A percentile compares a stretch with the other conserved stretches of the same genome.
These are phyloP conservation scores for Scutellaria minor DNA, from an alignment of 257 asterid species.

Conservation along the genomic window DNA sequence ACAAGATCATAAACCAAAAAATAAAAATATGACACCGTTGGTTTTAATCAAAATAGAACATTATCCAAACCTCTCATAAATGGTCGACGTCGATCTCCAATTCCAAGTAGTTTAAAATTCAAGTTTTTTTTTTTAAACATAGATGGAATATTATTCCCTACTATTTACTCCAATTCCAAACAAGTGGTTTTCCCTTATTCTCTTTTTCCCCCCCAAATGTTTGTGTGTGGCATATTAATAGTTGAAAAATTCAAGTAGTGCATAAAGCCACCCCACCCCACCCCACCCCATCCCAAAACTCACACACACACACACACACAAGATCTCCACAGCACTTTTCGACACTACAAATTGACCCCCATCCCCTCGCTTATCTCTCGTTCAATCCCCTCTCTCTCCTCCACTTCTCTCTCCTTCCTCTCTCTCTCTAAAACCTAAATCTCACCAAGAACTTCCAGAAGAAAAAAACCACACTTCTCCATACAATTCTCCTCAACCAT, in stretches of 20 bases:
- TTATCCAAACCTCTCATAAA: background rate
- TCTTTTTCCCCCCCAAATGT: background rate
- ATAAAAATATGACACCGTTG: background rate
- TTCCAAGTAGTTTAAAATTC: background rate
- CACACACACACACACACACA: constrained; percentile 30
- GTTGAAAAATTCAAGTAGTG: constrained; percentile 63
- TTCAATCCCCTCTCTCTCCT: constrained; percentile 42
- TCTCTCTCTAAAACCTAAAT: background rate
- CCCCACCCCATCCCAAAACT: constrained; percentile 3
- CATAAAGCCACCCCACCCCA: constrained; percentile 33
- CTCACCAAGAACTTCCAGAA: background rate
- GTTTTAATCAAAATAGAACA: background rate
- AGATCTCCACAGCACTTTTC: constrained; percentile 48
- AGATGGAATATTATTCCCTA: constrained; percentile 8
- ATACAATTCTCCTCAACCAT: constrained; percentile 37
- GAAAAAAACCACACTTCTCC: no score
- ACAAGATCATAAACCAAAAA: background rate
- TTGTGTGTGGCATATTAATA: constrained; percentile 41
- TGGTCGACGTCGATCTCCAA: background rate
- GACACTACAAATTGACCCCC: constrained; percentile 74
- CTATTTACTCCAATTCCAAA: constrained; percentile 6
- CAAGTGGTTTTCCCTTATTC: constrained; percentile 11
- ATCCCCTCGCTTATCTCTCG: constrained; percentile 59
- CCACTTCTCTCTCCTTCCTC: constrained; percentile 32
- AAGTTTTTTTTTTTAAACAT: background rate